Base-by-base conservation (phyloP, 352 stramenopile species). In the Phytopythium mirpurense region DNA sequence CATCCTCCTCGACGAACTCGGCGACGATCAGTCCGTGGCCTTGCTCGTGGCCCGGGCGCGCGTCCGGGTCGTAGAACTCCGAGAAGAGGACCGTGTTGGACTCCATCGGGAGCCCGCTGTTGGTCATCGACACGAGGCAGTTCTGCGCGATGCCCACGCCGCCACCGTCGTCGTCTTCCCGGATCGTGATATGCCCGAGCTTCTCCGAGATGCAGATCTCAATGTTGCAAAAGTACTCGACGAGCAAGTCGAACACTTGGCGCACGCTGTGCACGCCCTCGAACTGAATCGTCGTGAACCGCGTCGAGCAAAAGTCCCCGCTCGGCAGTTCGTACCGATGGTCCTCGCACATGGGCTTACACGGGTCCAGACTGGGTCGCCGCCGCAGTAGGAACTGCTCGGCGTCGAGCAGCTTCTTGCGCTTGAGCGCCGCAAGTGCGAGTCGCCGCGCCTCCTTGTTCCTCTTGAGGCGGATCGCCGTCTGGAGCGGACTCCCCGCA, bases 181-280 rank as follows among this genome's bases (percentile, higher is more conserved):
- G 68, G 42, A 69, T 62, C 3, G 68, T 78, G 18, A 78, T 62
- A 26, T 72, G 42, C 9, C 65, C 68, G 10, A 76, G 46, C 11
- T 56, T 57, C 37, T 81, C 71, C 2, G 71, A 78, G 56, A 78
- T 67, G 34, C 31, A 63, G 27, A 76, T 68, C 55, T 81, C 71
- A 19, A 75, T 57, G 45, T 74, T 76, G 32, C 50, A 41, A 7
- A 70, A 44, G 58, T 68, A 78, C 37, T 58, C 66, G 32, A 52
- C 52, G 16, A 72, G 65, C 10, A 66, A 58, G n/a, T 81, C 68
- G 36, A 68, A 73, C 14, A 81, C 60, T 12, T 68, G 57, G 9
- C 58, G 47, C 10, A 78, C 65, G 19, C 41, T 54, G 21, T 59
- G 37, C 2, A 60, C 50, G 27, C 46, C 60, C 2, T 50, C 31